Conservation (phyloP, 371 early-diverging fungal species). For the Haplosporangium sp. region DNA sequence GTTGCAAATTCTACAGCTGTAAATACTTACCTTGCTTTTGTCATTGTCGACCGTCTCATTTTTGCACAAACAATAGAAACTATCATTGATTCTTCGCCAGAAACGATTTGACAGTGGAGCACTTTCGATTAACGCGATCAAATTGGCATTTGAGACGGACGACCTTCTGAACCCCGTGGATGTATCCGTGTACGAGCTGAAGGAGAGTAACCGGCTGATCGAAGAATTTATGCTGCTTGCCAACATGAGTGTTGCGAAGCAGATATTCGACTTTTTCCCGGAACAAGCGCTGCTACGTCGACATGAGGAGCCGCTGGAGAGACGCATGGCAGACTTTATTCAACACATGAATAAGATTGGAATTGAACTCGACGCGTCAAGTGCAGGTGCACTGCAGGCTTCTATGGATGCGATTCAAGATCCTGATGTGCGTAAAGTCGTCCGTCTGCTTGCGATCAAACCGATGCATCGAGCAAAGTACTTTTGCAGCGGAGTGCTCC, state of each 20-base stretch:
- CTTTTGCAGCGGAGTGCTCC: slow-evolving; percentile 87
- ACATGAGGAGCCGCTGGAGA: slow-evolving; percentile 82
- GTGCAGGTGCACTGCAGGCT: slow-evolving; percentile 70
- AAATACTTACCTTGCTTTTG: too few species aligned
- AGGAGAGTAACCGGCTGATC: slow-evolving; percentile 95
- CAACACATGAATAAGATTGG: slow-evolving; percentile 65
- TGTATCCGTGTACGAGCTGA: slow-evolving; percentile 79
- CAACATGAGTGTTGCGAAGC: slow-evolving; percentile 96
- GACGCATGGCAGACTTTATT: slow-evolving; percentile 72
- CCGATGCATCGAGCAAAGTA: slow-evolving; percentile 96
- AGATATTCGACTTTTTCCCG: slow-evolving; percentile 87
- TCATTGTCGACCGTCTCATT: neutral
- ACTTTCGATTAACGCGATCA: slow-evolving; percentile 79
- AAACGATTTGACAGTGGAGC: slow-evolving; percentile 88
- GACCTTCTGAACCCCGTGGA: slow-evolving; percentile 73
- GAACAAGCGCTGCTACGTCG: slow-evolving; percentile 93
- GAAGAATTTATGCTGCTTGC: slow-evolving; percentile 99
- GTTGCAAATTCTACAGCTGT: neutral
- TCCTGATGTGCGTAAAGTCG: slow-evolving; percentile 57
- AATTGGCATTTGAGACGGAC: slow-evolving; percentile 83
- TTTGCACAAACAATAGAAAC: slow-evolving; percentile 51
- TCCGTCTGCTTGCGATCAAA: slow-evolving; percentile 77
- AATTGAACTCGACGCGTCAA: slow-evolving; percentile 61
- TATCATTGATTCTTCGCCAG: slow-evolving; percentile 77
- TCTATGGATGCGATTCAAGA: slow-evolving; percentile 76